Percentiles rank a stretch among this genome's conserved stretches.
Conservation (phyloP, 2,329 filamentous ascomycete species). For the Graphiopsis chlorocephala region DNA sequence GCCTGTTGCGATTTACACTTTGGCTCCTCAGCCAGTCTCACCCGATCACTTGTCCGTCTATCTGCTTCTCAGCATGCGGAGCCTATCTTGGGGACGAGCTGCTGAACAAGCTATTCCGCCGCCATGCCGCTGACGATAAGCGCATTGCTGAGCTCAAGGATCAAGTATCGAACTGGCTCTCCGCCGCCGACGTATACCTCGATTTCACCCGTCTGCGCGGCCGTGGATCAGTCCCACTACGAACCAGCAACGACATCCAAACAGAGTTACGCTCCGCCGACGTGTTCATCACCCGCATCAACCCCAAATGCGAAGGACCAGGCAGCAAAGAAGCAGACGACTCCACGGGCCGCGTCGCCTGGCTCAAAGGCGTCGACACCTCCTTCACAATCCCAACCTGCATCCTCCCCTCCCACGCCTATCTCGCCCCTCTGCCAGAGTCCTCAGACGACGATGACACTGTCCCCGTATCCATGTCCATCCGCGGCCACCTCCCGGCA, state of each 20-base stretch:
- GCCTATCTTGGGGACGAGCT: slow-evolving; percentile 50
- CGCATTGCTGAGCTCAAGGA: slow-evolving; percentile 48
- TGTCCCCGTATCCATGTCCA: slow-evolving; percentile 44
- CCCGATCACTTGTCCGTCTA: slow-evolving; percentile 49
- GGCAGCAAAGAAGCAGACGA: neutral
- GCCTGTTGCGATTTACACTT: slow-evolving; percentile 47
- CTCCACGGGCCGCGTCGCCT: neutral
- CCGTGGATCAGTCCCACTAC: slow-evolving; percentile 49
- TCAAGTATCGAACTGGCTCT: slow-evolving; percentile 49
- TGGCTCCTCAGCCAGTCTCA: slow-evolving; percentile 53
- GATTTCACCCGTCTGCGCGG: slow-evolving; percentile 46
- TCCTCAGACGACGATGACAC: slow-evolving; percentile 45
- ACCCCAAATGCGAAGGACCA: neutral
- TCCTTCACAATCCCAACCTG: slow-evolving; percentile 49
- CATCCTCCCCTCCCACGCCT: slow-evolving; percentile 55
- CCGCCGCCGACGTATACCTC: slow-evolving; percentile 53
- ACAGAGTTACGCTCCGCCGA: neutral
- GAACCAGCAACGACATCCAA: slow-evolving; percentile 47
- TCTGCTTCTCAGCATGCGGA: slow-evolving; percentile 51
- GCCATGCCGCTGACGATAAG: slow-evolving; percentile 43
- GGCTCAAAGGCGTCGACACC: slow-evolving; percentile 38
- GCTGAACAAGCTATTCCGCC: slow-evolving; percentile 49
- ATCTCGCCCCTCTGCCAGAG: slow-evolving; percentile 46
- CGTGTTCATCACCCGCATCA: neutral
- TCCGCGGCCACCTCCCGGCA: slow-evolving; percentile 50